Percentiles rank a stretch among this genome's conserved stretches.
phyloP scores from a whole-genome alignment of 2,329 filamentous ascomycete species.

The Laburnicola sp. region DNA sequence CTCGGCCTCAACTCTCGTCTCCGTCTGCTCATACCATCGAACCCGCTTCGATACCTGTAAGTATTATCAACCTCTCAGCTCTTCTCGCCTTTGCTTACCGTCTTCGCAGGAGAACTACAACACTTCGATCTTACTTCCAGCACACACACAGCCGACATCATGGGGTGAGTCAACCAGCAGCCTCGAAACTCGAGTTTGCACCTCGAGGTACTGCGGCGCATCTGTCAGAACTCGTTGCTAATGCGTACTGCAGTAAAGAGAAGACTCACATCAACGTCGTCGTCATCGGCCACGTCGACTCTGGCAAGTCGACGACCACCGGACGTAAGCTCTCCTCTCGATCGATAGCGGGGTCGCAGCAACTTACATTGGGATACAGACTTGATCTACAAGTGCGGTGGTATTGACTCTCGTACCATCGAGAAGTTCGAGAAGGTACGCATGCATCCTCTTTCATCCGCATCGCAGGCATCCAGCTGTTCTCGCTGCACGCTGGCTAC shows the following conservation, averaged over 20 bases:
- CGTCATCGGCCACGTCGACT: conserved; percentile 99
- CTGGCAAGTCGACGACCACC: conserved; percentile 97
- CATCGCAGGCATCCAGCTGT: conserved; percentile 18
- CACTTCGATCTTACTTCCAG: conserved; percentile 40
- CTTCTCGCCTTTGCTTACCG: neutral
- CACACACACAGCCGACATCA: conserved; percentile 55
- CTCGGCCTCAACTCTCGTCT: neutral
- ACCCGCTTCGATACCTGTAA: conserved; percentile 6
- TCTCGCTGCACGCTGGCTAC: conserved; percentile 30
- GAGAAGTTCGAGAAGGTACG: conserved; percentile 99
- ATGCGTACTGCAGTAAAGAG: conserved; percentile 71
- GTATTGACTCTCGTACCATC: conserved; percentile 99
- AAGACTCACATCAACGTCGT: conserved; percentile 95
- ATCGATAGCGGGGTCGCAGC: conserved; percentile 31
- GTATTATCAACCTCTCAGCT: neutral
- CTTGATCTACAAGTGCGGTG: conserved; percentile 99
- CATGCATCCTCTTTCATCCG: conserved; percentile 30
- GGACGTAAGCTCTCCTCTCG: conserved; percentile 63
- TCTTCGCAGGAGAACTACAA: conserved; percentile 26
- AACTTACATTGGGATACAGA: conserved; percentile 59
- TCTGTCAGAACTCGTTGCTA: conserved; percentile 29
- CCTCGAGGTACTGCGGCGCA: conserved; percentile 8
- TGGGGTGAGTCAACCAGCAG: conserved; percentile 58
- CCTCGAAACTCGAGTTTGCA: conserved; percentile 23
- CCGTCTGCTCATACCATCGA: conserved; percentile 4